Evolutionary conservation across 306 rosid species (phyloP), one percentile per base, ranked within the genome.

Genomic region (Datisca glomerata): DNA sequence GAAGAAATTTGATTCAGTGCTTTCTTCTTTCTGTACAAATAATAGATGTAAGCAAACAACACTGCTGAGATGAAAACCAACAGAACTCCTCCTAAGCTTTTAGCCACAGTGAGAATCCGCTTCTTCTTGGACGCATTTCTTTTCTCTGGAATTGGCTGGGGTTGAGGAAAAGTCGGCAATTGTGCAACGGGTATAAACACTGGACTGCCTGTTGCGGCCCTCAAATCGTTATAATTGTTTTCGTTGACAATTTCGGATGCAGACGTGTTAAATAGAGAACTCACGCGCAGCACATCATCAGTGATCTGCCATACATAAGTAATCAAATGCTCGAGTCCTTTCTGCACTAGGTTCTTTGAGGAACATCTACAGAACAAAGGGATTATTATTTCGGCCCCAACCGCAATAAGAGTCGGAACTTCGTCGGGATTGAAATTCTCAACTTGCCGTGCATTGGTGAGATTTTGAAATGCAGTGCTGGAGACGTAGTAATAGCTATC

Each of bases 311-410:
- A 81, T 39, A 81, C 56, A 36, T 78, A 69, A 2, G 86, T 75
- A 21, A 81, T 67, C n/a, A 78, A 56, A 60, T 55, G 12, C 27
- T 61, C 28, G 6, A 71, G 53, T 31, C 77, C 69, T 21, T 66
- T 54, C 33, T 53, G 59, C 16, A 33, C 13, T 9, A 47, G 67
- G 19, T 43, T 56, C 52, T 68, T 61, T 4, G 84, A 68, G 36
- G 92, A 84, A 47, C 92, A 86, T 38, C 50, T 67, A 35, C 96
- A 78, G 68, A 71, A 66, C 68, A 78, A 57, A 53, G 92, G 94
- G 49, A 78, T 49, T 2, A 62, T 41, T 12, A 76, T 63, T 64
- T 78, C 32, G 43, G 19, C 27, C 9, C 74, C 78, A 18, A 27
- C 6, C 34, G 47, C 39, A 70, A 86, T 48, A 18, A 21, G 18